Evolutionary conservation across 2,329 filamentous ascomycete genomes (phyloP).

Genomic region (Endothia cerciana): DNA sequence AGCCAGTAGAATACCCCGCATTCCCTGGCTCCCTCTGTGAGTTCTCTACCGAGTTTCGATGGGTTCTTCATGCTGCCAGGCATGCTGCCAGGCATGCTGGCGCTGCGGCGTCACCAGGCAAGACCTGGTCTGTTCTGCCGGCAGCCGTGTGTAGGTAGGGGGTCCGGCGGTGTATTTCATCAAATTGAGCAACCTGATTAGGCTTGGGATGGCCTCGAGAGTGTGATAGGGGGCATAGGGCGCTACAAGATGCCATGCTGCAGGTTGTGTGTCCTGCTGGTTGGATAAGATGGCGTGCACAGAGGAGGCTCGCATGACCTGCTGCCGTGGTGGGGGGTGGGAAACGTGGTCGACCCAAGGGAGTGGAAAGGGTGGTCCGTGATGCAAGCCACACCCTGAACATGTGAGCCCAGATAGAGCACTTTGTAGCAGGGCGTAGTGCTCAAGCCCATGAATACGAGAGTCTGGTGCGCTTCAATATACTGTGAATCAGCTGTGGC

Average conservation of each 20-base stretch:
- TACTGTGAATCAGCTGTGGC: background rate
- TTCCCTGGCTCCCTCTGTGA: too few species aligned
- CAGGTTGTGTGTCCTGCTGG: background rate
- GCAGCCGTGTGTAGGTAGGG: background rate
- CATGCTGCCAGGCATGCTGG: background rate
- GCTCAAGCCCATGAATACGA: background rate
- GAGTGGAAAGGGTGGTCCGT: background rate
- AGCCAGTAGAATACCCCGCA: background rate
- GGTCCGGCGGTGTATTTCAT: background rate
- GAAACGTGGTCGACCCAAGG: background rate
- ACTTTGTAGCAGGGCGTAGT: background rate
- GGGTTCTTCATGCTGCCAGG: background rate
- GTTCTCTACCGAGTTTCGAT: background rate
- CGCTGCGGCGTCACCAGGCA: background rate
- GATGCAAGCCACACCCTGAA: background rate
- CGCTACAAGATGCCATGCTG: background rate
- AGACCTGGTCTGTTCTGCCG: background rate
- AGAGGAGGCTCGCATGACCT: background rate
- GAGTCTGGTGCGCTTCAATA: too few species aligned
- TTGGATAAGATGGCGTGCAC: background rate
- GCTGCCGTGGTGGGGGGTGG: background rate
- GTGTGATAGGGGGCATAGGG: background rate
- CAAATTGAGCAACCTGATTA: background rate
- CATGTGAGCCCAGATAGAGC: background rate
- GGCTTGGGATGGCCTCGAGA: background rate